phyloP scores from a whole-genome alignment of 495 filamentous ascomycete genomes.

The Talaromyces proteolyticus region DNA sequence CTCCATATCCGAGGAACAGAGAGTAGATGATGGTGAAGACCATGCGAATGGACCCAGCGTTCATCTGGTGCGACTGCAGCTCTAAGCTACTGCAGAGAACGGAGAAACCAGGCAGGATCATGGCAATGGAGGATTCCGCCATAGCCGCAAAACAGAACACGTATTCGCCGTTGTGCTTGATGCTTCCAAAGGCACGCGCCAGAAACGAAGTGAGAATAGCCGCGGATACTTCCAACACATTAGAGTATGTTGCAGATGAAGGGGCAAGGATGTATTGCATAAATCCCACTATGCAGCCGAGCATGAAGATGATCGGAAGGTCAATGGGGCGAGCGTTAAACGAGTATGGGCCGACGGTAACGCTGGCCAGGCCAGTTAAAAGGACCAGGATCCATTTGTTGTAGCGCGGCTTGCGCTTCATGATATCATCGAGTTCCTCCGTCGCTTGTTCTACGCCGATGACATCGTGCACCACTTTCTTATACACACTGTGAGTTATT shows the following conservation, averaged over 20 bases:
- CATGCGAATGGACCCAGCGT: slow-evolving; percentile 90
- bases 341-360: slow-evolving; percentile 73
- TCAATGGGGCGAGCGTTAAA: slow-evolving; percentile 81
- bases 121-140: slow-evolving; percentile 82
- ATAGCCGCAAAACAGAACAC: slow-evolving; percentile 86
- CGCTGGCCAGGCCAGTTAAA: slow-evolving; percentile 76
- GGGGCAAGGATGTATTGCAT: slow-evolving; percentile 75
- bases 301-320: slow-evolving; percentile 75
- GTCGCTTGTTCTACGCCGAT: slow-evolving; percentile 80
- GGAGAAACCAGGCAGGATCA: slow-evolving; percentile 83
- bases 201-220: slow-evolving; percentile 79
- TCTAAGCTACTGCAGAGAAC: slow-evolving; percentile 80
- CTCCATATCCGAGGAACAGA: slow-evolving; percentile 85
- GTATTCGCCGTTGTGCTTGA: slow-evolving; percentile 38
- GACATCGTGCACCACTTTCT: slow-evolving; percentile 81
- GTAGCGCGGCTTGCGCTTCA: slow-evolving; percentile 58
- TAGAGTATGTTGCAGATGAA: slow-evolving; percentile 63
- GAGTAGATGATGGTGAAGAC: slow-evolving; percentile 93
- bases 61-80: slow-evolving; percentile 74
- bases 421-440: slow-evolving; percentile 58
- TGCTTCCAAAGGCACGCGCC: slow-evolving; percentile 72
- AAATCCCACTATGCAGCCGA: slow-evolving; percentile 74
- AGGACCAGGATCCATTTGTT: slow-evolving; percentile 60
- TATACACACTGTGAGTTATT: slow-evolving; percentile 83
- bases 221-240: slow-evolving; percentile 84